Percentiles rank a stretch among this genome's conserved stretches.
Conservation (phyloP, 768 basidiomycete species). For the Butyriboletus loyo region DNA sequence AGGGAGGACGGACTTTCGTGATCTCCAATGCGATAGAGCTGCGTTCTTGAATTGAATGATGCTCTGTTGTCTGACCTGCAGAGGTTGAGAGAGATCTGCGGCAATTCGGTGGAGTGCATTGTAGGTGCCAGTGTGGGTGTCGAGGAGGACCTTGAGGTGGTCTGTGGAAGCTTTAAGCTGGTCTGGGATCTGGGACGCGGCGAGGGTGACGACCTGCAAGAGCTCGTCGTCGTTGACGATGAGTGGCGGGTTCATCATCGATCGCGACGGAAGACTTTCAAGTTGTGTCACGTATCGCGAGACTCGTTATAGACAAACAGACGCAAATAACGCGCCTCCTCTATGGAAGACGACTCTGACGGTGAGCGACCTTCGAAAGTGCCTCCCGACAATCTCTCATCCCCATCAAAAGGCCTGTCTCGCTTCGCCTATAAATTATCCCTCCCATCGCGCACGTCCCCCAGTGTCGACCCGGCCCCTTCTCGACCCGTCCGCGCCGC, state of each 20-base stretch:
- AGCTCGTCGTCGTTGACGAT: conserved; percentile 61
- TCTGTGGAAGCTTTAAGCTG: conserved; percentile 47
- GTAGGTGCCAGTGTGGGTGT: conserved; percentile 62
- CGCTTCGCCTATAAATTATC: conserved; percentile 38
- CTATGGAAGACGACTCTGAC: neutral
- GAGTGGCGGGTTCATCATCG: conserved; percentile 29
- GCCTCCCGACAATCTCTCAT: neutral
- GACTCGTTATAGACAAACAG: conserved; percentile 25
- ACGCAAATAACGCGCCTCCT: conserved; percentile 51
- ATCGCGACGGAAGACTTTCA: neutral
- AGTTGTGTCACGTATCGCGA: neutral
- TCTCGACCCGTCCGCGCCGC: neutral
- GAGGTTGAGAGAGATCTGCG: conserved; percentile 53
- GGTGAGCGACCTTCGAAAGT: neutral
- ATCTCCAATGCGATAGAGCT: conserved; percentile 71
- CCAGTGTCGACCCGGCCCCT: neutral
- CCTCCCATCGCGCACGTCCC: neutral
- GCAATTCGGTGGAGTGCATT: conserved; percentile 75
- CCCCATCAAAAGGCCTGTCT: conserved; percentile 15
- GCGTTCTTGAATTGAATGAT: conserved; percentile 90
- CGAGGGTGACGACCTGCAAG: conserved; percentile 59
- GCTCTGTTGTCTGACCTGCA: conserved; percentile 70
- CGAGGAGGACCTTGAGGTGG: conserved; percentile 65
- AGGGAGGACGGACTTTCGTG: conserved; percentile 54
- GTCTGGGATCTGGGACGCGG: conserved; percentile 69